Evolutionary conservation across 78 protist species (phyloP).

Genomic region (Chrysochromulina tobinii): DNA sequence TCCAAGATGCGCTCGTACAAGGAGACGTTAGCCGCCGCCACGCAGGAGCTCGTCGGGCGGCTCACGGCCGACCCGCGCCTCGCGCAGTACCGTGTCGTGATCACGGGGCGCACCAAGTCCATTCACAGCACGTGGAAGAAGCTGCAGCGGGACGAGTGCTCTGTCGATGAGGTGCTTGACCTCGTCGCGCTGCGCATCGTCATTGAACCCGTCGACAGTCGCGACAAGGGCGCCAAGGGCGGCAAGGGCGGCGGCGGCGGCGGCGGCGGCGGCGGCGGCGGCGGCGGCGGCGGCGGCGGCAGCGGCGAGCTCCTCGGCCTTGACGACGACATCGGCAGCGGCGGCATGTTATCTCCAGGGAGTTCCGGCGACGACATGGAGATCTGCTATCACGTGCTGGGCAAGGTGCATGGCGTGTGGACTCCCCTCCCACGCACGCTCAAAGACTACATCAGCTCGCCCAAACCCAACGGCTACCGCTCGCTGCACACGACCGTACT

Average conservation of each 20-base stretch:
- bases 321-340: too few relatives aligned
- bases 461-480: slow-evolving; percentile 20
- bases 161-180: background rate
- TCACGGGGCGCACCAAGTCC: too few relatives aligned
- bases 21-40: background rate
- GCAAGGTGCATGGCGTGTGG: background rate
- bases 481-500: slow-evolving; percentile 19
- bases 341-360: too few relatives aligned
- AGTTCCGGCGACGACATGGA: too few relatives aligned
- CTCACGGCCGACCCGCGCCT: background rate
- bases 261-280: too few relatives aligned
- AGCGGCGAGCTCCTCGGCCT: too few relatives aligned
- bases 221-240: background rate
- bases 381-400: background rate
- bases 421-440: background rate
- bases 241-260: background rate
- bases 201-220: background rate
- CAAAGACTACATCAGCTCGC: slow-evolving; percentile 3
- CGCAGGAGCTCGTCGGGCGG: background rate
- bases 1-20: background rate
- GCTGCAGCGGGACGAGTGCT: slow-evolving; percentile 13
- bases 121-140: background rate
- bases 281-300: too few relatives aligned
- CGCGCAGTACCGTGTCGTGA: background rate
- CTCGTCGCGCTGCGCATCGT: slow-evolving; percentile 25